Conservation (phyloP, 306 rosid species). For the Cucurbita maxima region DNA sequence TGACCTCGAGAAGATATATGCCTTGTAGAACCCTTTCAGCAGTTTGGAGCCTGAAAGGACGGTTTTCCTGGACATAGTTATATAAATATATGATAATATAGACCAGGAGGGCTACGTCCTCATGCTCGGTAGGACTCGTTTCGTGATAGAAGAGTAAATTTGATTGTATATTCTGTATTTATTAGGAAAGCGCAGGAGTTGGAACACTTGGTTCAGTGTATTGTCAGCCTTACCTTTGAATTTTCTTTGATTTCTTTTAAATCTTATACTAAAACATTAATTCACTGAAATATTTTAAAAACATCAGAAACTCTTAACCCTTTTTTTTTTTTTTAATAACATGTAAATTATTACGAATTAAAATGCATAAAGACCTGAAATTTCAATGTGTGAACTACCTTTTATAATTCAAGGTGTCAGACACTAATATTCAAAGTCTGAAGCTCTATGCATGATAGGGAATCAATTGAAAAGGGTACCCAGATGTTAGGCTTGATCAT, state of each 20-base stretch:
- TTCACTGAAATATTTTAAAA: background rate
- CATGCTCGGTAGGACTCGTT: background rate
- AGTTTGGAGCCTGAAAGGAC: background rate
- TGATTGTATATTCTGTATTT: constrained; percentile 1
- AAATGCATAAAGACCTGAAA: too few species aligned
- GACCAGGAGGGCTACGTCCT: background rate
- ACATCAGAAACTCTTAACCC: too few species aligned
- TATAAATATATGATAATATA: background rate
- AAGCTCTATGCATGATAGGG: background rate
- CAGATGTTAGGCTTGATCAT: background rate
- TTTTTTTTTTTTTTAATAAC: too few species aligned
- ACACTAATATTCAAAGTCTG: too few species aligned
- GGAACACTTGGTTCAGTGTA: background rate
- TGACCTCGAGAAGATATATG: constrained; percentile 68
- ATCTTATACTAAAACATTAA: background rate
- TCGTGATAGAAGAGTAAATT: background rate
- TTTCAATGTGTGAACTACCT: too few species aligned
- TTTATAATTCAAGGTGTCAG: too few species aligned
- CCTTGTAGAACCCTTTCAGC: constrained; percentile 26
- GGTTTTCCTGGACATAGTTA: background rate
- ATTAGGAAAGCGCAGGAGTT: background rate
- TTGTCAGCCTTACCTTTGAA: background rate
- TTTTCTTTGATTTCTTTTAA: background rate
- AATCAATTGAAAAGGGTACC: background rate
- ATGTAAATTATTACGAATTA: too few species aligned